Base-by-base conservation (phyloP, 306 rosid species). In the Dryas alaskensis region DNA sequence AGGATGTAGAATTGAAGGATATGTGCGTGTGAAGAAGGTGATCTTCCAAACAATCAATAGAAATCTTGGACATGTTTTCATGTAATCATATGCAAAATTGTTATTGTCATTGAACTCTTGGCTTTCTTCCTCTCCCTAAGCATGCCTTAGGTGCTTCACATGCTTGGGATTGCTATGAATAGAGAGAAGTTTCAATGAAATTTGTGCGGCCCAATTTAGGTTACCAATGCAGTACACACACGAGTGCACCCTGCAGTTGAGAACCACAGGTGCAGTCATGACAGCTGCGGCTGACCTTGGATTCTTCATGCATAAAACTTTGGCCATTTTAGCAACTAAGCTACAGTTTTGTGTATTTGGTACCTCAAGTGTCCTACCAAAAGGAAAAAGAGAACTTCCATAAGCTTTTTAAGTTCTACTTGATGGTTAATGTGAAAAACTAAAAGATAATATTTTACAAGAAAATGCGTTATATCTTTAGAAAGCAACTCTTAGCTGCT, bases 21-120 rank as follows among this genome's bases (percentile, higher is more conserved):
- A 86, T 61, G 95, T 94, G 74, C 98, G 95, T 52, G 97, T 92
- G 75, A 94, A 94, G 84, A 94, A 94, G 96, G 98, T 91, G 37
- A 55, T 50, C 39, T 70, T 73, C 39, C 25, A 52, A 53, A 46
- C 49, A 53, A 63, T 46, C 19, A 12, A 22, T 70, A 73, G 50
- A 12, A 8, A 8, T 27, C 51, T 55, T 60, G 54, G 37, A 66
- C 50, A 13, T 10, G 27, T 58, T 44, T 79, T n/a, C 59, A n/a
- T n/a, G 68, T 71, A 40, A 50, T 44, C 31, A 4, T 62, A 43
- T 37, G 37, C 31, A 70, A 39, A 44, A 45, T 37, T 13, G 13
- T 73, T 22, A 25, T 49, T 52, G 10, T 52, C 43, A 45, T 19
- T 27, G 72, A 63, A 69, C n/a, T 69, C 16, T 22, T 12, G 8